Evolutionary conservation across 169 alveolate species (phyloP), one percentile per base, ranked within the genome.

Genomic region (Plasmodium billcollinsi): DNA sequence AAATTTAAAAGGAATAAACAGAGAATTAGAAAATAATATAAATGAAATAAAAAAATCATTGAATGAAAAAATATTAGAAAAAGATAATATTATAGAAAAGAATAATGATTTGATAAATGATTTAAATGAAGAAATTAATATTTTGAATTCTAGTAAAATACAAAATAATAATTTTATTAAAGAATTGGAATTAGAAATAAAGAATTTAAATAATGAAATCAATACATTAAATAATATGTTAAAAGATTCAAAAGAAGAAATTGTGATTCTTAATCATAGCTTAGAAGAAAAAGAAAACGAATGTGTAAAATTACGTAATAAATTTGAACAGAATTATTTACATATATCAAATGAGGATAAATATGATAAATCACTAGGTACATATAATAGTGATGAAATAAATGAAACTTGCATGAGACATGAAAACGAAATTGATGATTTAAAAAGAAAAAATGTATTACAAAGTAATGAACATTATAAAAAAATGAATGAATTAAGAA

Each of bases 181-280:
- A 18, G 90, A 80, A 61, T 62, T 80, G 47, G 90, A 80, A 67
- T 45, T 80, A 26, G 73, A 80, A 61, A 20, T 80, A 54, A 72
- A 65, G 11, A 80, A 80, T 52, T 33, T 45, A 63, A 66, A 80
- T 73, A 80, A 80, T 61, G 90, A 80, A 80, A 69, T 80, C 15
- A 70, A 67, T 29, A 80, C 83, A 24, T 62, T 80, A 59, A 69
- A 80, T 3, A 47, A 67, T 54, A 26, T 80, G 11, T 62, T 80
- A 20, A 43, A 80, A 3, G 90, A 80, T 49, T 67, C 90, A 14
- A 69, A 80, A 29, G 90, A 80, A 52, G 85, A 80, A 69, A 80
- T 69, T 11, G 69, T 33, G 1, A 18, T 80, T 18, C 39, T 80
- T 18, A 67, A 59, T 14, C 39, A 20, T 9, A 9, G 49, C 2